phyloP scores from a whole-genome alignment of 73 alveolate species.

The Tetrahymena thermophila region DNA sequence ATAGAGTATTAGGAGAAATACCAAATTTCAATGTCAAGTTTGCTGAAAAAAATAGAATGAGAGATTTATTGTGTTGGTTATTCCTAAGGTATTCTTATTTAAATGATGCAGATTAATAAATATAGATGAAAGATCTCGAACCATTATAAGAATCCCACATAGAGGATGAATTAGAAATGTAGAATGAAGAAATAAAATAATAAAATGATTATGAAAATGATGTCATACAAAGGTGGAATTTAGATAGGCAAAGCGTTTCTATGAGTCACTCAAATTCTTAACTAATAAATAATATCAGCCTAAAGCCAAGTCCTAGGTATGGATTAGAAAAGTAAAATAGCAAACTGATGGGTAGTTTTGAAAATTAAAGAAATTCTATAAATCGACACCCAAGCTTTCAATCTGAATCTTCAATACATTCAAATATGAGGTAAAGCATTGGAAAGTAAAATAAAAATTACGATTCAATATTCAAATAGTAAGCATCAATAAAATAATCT shows the following conservation, averaged over 20 bases:
- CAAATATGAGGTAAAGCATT: background rate
- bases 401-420: background rate
- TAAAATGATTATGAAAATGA: background rate
- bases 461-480: background rate
- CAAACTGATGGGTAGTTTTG: background rate
- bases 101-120: background rate
- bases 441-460: background rate
- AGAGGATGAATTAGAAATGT: background rate
- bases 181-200: background rate
- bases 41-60: background rate
- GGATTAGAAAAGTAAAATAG: background rate
- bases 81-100: background rate
- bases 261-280: background rate
- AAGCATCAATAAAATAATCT: background rate
- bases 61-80: background rate
- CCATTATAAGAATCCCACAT: background rate
- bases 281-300: background rate
- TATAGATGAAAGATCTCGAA: background rate
- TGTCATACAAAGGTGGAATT: background rate
- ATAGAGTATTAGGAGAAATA: background rate
- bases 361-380: background rate
- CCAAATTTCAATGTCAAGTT: background rate
- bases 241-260: background rate
- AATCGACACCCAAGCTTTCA: background rate
- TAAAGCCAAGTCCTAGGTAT: background rate